Base-by-base conservation (phyloP, 1,284 basidiomycete species). In the Taiwanofungus camphoratus region DNA sequence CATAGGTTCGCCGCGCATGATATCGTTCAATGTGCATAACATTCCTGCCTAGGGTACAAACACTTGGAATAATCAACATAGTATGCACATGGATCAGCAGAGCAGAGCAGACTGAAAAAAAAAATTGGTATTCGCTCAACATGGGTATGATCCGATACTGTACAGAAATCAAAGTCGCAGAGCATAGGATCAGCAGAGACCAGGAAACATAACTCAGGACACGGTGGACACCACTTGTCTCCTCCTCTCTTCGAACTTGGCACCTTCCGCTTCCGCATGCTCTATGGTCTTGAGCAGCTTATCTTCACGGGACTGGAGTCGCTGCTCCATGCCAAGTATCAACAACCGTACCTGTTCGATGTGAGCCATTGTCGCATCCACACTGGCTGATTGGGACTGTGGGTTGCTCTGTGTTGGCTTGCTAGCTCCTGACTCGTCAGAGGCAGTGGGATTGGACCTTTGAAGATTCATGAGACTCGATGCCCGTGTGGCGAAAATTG, bases 281-380 rank as follows among this genome's bases (percentile, higher is more conserved):
- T 78, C 71, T 9, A 87, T 64, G 19, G 67, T 74, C 60, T 82
- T 78, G 9, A 62, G 53, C 21, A 88, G 63, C 54, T 77, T 78
- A 30, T 78, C 76, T 52, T 87, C 81, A 30, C 83, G 71, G 20
- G 61, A 63, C 49, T 83, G 74, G 49, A 87, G 66, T 37, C 83
- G 73, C 52, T 87, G 77, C 49, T 87, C 83, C 80, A 88, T 87
- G 0, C 86, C 85, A 12, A 87, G 66, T 13, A 88, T 73, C 24
- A 87, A 63, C 50, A 83, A 62, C 24, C 79, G 74, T 5, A 87
- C 70, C 50, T 86, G 79, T 50, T 88, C 84, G 30, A 87, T 70
- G 45, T 83, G 79, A 2, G 79, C 72, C 6, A 76, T 57, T 1
- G 67, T 66, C 50, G 67, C 68, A 29, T 67, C 55, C 43, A 54